These are phyloP conservation scores for Elymus sibiricus DNA, from an alignment of 176 grass and related monocot genomes.

Conservation along the genomic window DNA sequence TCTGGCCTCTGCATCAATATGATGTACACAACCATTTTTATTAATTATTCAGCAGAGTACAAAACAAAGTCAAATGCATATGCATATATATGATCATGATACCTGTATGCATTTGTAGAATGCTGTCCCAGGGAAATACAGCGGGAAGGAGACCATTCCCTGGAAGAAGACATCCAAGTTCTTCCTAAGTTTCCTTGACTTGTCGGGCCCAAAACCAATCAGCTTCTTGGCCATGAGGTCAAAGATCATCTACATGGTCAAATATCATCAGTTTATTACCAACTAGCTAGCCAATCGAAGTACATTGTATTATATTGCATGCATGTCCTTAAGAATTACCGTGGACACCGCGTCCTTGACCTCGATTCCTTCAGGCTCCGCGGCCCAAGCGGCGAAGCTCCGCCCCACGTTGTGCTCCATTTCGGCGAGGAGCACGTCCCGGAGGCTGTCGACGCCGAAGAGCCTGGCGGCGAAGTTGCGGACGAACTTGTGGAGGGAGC, in stretches of 20 bases:
- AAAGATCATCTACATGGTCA: background rate
- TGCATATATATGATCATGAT: too few species aligned
- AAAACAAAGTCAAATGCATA: too few species aligned
- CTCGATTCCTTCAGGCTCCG: background rate
- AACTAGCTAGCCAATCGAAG: too few species aligned
- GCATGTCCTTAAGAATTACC: background rate
- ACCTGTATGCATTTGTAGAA: background rate
- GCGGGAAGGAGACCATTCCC: background rate
- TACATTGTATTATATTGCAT: background rate
- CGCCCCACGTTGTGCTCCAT: background rate
- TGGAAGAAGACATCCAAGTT: background rate
- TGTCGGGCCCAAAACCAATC: background rate
- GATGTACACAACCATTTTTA: too few species aligned
- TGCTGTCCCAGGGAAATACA: background rate
- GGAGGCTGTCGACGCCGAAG: background rate
- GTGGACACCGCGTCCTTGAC: background rate
- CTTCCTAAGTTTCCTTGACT: background rate
- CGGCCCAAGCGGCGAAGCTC: background rate
- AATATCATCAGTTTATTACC: too few species aligned
- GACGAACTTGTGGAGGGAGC: background rate
- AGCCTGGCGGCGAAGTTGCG: background rate
- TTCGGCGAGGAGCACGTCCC: background rate
- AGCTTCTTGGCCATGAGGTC: background rate
- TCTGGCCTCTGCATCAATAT: too few species aligned
- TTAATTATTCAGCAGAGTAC: too few species aligned